Evolutionary conservation across 495 filamentous ascomycete species (phyloP), one percentile per base, ranked within the genome.

Genomic region (Podospora anserina): DNA sequence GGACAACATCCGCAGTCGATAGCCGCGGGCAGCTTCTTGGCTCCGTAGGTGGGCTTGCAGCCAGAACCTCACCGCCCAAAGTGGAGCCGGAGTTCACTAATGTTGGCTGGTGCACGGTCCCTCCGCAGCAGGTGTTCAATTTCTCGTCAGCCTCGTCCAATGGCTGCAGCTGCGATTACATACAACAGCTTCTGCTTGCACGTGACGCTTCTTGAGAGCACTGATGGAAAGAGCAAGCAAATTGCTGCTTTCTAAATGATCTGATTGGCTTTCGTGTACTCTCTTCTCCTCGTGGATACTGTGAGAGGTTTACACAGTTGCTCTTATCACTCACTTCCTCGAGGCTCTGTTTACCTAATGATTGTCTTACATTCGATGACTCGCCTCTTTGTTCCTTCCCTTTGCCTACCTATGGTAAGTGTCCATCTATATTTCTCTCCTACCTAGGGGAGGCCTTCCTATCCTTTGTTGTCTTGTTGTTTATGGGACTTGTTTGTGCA

Each of bases 61-160:
- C 55, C 55, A 58, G 23, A 58, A 26, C n/a, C n/a, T 58, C 55
- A 58, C 55, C 55, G 55, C 55, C 23, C 55, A 58, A 58, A 58
- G 55, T 58, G 55, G 55, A 58, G n/a, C 55, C 39, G 39, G 39
- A 9, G 6, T 18, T 49, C 39, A 49, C 30, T 32, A 49, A 49
- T 3, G 23, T 23, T 23, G 3, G 39, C 15, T 49, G 2, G 39
- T 49, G 39, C 39, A 49, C 39, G 15, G 39, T 11, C 39, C 39
- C 7, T 49, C 13, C 23, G 23, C 23, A 23, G 39, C 39, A 49
- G 39, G 13, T 11, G 9, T 49, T 11, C 39, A 49, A 13, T 13
- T 6, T 49, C 39, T 49, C 2, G 39, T 49, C 39, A 49, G 39
- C 39, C 39, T 49, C 39, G 39, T 3, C 39, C 39, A 49, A 49